Base-by-base conservation (phyloP, 176 grass and related monocot species). In the Eragrostis curvula region DNA sequence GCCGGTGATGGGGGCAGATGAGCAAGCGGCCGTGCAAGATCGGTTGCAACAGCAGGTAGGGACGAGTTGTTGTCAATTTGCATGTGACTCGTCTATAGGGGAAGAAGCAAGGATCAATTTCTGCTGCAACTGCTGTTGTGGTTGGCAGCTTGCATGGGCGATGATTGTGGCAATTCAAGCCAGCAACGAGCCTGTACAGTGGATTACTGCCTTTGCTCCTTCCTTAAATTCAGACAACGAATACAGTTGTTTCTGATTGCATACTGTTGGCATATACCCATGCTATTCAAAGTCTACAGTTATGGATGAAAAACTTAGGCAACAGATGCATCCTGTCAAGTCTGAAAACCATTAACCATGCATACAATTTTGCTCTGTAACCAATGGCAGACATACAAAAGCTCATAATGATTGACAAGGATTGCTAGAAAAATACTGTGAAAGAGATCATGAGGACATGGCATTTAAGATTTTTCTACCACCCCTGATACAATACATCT, bases 1-100 rank as follows among this genome's bases (percentile, higher is more conserved):
- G 53, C 62, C 68, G 27, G 85, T 46, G 78, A 86, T 59, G 58
- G 65, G 29, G 3, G 45, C 70, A 43, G 52, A 40, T 41, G 20
- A 14, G 60, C 7, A 0, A 30, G 18, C 61, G 27, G 12, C 8
- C 15, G 41, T 74, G 78, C 70, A 12, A 28, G 30, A 28, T 76
- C 71, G 23, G 63, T 29, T 25, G 41, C 70, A 75, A 11, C 69
- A 45, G 29, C 61, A 81, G 41, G 50, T 41, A 47, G 24, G 32
- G 77, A 49, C 59, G 24, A 7, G 40, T 25, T 48, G 15, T 41
- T 75, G 78, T 27, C 44, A 12, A 27, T 12, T 48, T n/a, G n/a
- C n/a, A n/a, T 58, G 49, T 60, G 70, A 67, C 49, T n/a, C 50
- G 3, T 60, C 32, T 2, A 36, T 21, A 21, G 18, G 20, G 52